phyloP scores from a whole-genome alignment of 139 green algal genomes.

The Chlamydomonas sp. region DNA sequence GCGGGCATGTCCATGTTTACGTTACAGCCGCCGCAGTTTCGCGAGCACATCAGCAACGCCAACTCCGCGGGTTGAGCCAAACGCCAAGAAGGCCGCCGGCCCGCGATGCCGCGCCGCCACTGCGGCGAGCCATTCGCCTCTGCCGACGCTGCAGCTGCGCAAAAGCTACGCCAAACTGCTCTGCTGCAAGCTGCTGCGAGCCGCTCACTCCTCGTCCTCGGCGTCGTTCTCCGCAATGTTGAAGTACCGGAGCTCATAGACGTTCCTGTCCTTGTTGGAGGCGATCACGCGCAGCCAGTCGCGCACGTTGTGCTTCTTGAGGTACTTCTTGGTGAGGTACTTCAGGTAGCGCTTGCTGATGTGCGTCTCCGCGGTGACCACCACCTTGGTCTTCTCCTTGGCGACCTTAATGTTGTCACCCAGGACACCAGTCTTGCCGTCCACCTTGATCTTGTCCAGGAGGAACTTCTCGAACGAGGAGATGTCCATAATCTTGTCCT shows the following conservation, averaged over 20 bases:
- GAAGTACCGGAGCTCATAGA: conserved; percentile 99
- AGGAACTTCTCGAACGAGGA: conserved; percentile 99
- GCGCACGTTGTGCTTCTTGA: conserved; percentile 99
- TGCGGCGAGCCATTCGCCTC: no score
- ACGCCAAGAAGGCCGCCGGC: no score
- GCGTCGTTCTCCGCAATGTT: conserved; percentile 94
- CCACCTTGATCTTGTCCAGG: conserved; percentile 97
- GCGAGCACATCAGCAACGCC: no score
- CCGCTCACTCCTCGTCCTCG: conserved; percentile 90
- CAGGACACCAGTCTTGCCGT: conserved; percentile 82
- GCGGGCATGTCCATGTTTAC: no score
- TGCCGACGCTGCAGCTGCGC: conserved; percentile 3
- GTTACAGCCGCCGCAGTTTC: no score
- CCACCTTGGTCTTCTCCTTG: conserved; percentile 94
- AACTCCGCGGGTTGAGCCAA: no score
- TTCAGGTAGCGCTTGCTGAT: conserved; percentile 98
- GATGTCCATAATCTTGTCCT: conserved; percentile 87
- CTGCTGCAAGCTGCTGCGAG: not conserved
- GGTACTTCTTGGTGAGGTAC: conserved; percentile 99
- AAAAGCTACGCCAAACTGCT: not conserved
- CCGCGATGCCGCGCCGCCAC: no score
- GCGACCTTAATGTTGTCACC: conserved; percentile 86
- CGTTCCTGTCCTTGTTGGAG: conserved; percentile 97
- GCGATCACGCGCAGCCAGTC: conserved; percentile 99
- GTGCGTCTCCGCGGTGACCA: conserved; percentile 75